phyloP scores from a whole-genome alignment of 345 rosid genomes.

The Noccaea bulbosa region DNA sequence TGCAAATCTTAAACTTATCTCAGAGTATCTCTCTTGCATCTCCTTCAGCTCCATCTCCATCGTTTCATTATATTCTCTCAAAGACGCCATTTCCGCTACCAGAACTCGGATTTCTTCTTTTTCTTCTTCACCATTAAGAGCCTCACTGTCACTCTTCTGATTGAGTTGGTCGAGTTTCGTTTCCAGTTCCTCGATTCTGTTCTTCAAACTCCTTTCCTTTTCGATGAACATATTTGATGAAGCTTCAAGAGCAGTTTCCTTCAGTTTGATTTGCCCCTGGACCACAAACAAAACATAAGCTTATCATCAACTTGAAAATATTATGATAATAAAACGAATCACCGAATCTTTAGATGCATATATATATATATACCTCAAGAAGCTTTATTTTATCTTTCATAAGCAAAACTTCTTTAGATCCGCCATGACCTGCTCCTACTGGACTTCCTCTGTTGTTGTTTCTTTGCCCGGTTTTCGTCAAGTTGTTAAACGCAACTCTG shows the following conservation, averaged over 20 bases:
- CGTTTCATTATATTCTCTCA: slow-evolving; percentile 58
- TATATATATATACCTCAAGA: slow-evolving; percentile 76
- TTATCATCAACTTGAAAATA: not conserved
- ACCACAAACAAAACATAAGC: slow-evolving; percentile 7
- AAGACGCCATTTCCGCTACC: slow-evolving; percentile 49
- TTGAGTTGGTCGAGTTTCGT: slow-evolving; percentile 56
- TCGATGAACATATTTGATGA: slow-evolving; percentile 57
- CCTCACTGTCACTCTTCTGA: slow-evolving; percentile 34
- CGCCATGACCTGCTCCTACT: slow-evolving; percentile 40
- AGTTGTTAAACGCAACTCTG: slow-evolving; percentile 48
- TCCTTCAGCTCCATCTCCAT: slow-evolving; percentile 88
- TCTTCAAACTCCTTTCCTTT: slow-evolving; percentile 62
- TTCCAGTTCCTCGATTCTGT: slow-evolving; percentile 63
- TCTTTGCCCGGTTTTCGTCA: slow-evolving; percentile 42
- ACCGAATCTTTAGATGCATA: not conserved
- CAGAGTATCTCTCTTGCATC: slow-evolving; percentile 88
- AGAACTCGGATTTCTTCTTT: slow-evolving; percentile 38
- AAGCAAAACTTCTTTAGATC: slow-evolving; percentile 57
- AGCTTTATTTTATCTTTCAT: slow-evolving; percentile 63
- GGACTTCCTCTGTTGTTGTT: slow-evolving; percentile 50
- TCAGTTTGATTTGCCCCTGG: slow-evolving; percentile 68
- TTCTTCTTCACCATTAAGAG: slow-evolving; percentile 25
- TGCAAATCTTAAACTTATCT: slow-evolving; percentile 88
- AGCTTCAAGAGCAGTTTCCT: slow-evolving; percentile 67
- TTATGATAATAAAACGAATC: not conserved